Base-by-base conservation (phyloP, 768 basidiomycete genomes). In the Tephrocybe rancida region DNA sequence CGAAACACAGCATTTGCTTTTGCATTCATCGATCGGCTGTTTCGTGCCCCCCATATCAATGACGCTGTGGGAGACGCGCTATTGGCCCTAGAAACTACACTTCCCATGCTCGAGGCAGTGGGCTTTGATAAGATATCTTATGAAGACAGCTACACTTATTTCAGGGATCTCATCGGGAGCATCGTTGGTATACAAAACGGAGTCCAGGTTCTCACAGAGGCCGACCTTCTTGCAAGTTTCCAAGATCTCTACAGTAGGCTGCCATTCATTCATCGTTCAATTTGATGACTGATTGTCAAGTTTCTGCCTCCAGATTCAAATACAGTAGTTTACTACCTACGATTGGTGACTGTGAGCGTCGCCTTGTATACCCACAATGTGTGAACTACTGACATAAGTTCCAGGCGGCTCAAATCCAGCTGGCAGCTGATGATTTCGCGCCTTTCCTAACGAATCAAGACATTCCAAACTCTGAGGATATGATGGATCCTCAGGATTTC, bases 301-400 rank as follows among this genome's bases (percentile, higher is more conserved):
- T n/a, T n/a, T n/a, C n/a, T 16, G n/a, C 16, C 37, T 24, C 39
- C 47, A 87, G 86, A 73, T 8, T 88, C 86, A 6, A 88, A 90
- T 66, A 82, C 84, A 21, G 83, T 92, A 64, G 87, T 92, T 19
- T 81, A 87, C 56, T 93, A 86, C 67, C 77, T 98, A 59, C 83
- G 95, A 41, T 76, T 95, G 51, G 70, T 95, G 18, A 90, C 95
- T 5, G 80, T 78, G 44, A 25, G 74, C 63, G 3, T 48, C 29
- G 24, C 37, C 3, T 50, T 8, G 14, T 3, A 18, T n/a, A 42
- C 35, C 2, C 2, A 10, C 18, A n/a, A 2, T 32, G 38, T 52
- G 41, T 34, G 25, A 18, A 32, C 26, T 37, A 46, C 50, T 39
- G 39, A 35, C 25, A 29, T 9, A n/a, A 42, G 16, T 21, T 41